Conservation (phyloP, 2,329 filamentous ascomycete species). For the Ilyonectria destructans region DNA sequence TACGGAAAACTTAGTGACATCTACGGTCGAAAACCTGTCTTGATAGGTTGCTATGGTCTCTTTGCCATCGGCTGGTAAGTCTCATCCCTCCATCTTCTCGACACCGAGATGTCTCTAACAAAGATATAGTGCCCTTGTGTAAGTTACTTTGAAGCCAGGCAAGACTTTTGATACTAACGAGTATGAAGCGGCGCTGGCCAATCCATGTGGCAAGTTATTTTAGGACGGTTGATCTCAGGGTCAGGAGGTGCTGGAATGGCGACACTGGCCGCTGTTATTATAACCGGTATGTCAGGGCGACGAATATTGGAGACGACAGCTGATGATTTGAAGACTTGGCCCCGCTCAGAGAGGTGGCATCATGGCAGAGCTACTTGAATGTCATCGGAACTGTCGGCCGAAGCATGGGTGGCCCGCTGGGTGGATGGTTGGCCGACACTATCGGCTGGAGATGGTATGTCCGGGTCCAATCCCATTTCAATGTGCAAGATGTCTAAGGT, state of each 20-base stretch:
- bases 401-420: conserved; percentile 68
- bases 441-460: conserved; percentile 74
- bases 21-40: conserved; percentile 46
- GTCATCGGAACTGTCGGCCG: conserved; percentile 67
- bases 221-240: conserved; percentile 68
- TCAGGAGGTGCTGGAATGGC: conserved; percentile 68
- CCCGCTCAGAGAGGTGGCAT: conserved; percentile 67
- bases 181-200: conserved; percentile 57
- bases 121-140: conserved; percentile 37
- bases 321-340: conserved; percentile 60
- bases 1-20: conserved; percentile 52
- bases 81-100: not conserved
- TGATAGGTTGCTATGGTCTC: conserved; percentile 48
- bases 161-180: conserved; percentile 4
- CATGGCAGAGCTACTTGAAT: conserved; percentile 70
- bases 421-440: conserved; percentile 73
- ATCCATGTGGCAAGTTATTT: conserved; percentile 64
- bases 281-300: conserved; percentile 59
- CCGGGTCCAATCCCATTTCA: not conserved
- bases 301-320: not conserved
- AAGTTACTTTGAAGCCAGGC: not conserved
- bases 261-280: conserved; percentile 66
- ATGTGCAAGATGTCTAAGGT: not conserved
- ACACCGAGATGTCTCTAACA: not conserved
- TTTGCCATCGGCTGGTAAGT: conserved; percentile 58